Conservation (phyloP, 768 basidiomycete genomes). For the Chalciporus pseudorubinellus region DNA sequence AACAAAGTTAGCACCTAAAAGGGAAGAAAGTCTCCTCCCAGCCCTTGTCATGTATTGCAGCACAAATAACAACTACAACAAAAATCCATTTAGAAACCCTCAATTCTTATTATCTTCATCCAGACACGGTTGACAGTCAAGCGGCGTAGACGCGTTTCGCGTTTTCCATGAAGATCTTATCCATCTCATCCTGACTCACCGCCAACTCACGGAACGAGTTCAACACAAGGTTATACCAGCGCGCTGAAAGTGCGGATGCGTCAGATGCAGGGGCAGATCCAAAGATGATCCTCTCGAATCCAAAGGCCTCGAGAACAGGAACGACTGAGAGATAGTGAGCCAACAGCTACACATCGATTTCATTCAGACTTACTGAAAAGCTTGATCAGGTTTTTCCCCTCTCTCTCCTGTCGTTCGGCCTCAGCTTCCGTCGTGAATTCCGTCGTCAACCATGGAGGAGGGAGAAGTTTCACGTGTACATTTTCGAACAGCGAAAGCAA, state of each 20-base stretch:
- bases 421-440: conserved; percentile 36
- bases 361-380: conserved; percentile 68
- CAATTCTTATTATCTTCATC: neutral
- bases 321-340: conserved; percentile 49
- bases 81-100: neutral
- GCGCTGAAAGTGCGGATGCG: conserved; percentile 49
- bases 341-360: neutral
- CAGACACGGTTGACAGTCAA: conserved; percentile 17
- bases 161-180: conserved; percentile 67
- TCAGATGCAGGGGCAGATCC: conserved; percentile 70
- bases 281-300: conserved; percentile 78
- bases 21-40: no score
- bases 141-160: conserved; percentile 42
- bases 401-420: conserved; percentile 38
- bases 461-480: conserved; percentile 70
- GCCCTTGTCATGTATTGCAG: neutral
- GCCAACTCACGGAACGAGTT: conserved; percentile 78
- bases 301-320: conserved; percentile 83
- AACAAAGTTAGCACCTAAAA: no score
- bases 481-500: conserved; percentile 74
- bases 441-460: conserved; percentile 66
- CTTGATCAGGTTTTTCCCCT: conserved; percentile 65
- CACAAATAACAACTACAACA: neutral
- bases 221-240: conserved; percentile 81
- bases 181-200: conserved; percentile 72